Evolutionary conservation across 352 stramenopile genomes (phyloP).

Genomic region (Globisporangium orthogonon): DNA sequence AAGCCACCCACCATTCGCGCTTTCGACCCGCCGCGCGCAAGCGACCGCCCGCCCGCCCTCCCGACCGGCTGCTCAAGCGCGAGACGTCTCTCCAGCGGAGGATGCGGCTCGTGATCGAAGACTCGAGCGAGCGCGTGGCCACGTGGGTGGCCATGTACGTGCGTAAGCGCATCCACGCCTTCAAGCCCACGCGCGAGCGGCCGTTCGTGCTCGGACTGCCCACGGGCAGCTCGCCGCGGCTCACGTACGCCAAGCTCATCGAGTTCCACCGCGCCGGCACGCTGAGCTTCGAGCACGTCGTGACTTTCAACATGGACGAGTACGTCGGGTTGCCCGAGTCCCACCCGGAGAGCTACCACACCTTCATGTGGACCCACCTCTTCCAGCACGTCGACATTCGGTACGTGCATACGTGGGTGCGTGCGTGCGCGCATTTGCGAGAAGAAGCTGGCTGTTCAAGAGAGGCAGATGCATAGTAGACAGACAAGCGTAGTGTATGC

Average conservation of each 20-base stretch:
- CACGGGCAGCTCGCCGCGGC: constrained; percentile 81
- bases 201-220: constrained; percentile 86
- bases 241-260: constrained; percentile 79
- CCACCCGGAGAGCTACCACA: constrained; percentile 86
- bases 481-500: background rate
- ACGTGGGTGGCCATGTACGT: constrained; percentile 82
- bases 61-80: background rate
- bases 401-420: constrained; percentile 12
- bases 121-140: constrained; percentile 55
- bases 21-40: background rate
- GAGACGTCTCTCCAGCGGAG: background rate
- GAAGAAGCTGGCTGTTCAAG: no score
- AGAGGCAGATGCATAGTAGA: no score
- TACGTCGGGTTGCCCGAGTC: constrained; percentile 74
- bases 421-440: background rate
- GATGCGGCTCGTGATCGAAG: constrained; percentile 86
- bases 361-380: constrained; percentile 89
- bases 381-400: constrained; percentile 89
- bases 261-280: constrained; percentile 40
- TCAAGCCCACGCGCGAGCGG: constrained; percentile 52
- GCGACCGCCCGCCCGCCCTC: background rate
- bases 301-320: constrained; percentile 92
- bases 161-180: constrained; percentile 71
- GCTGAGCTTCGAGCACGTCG: constrained; percentile 78
- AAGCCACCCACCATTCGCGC: background rate